Conservation (phyloP, 2,329 filamentous ascomycete species). For the Helminthosporium solani region DNA sequence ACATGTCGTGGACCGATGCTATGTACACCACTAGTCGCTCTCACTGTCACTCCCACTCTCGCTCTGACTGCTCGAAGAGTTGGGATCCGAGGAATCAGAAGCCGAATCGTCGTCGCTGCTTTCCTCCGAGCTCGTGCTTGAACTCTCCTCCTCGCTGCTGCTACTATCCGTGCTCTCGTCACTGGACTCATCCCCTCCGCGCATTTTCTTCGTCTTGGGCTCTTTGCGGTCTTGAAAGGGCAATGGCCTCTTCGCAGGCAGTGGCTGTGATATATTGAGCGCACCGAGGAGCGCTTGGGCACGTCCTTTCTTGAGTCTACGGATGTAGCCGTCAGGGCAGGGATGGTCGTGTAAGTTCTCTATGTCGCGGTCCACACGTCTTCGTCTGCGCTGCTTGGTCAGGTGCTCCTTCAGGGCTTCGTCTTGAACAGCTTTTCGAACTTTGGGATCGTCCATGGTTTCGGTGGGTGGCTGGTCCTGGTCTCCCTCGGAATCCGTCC, state of each 20-base stretch:
- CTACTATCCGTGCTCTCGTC: slow-evolving; percentile 38
- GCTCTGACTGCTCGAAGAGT: slow-evolving; percentile 1
- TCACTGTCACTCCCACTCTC: slow-evolving; percentile 5
- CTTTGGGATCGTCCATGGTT: slow-evolving; percentile 38
- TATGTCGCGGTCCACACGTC: slow-evolving; percentile 33
- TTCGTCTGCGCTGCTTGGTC: slow-evolving; percentile 31
- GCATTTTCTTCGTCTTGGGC: slow-evolving; percentile 31
- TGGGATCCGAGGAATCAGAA: slow-evolving; percentile 7
- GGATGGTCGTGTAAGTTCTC: slow-evolving; percentile 26
- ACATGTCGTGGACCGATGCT: not conserved
- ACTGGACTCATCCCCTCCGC: slow-evolving; percentile 28
- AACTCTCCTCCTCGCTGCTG: slow-evolving; percentile 28
- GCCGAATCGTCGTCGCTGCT: slow-evolving; percentile 8
- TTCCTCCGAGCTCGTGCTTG: slow-evolving; percentile 26
- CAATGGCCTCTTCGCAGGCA: slow-evolving; percentile 1
- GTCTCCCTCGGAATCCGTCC: slow-evolving; percentile 13
- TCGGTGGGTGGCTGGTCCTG: slow-evolving; percentile 1
- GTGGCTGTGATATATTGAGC: slow-evolving; percentile 28
- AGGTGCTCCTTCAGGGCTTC: slow-evolving; percentile 39
- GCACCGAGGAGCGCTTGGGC: slow-evolving; percentile 34
- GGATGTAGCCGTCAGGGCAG: slow-evolving; percentile 31
- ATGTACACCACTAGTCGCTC: slow-evolving; percentile 15
- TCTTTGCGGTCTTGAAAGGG: slow-evolving; percentile 6
- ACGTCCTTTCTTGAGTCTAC: slow-evolving; percentile 36
- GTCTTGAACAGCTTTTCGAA: slow-evolving; percentile 39